A percentile compares a stretch with the other conserved stretches of the same genome.
Evolutionary conservation across 164 flowering plant species (phyloP).

Genomic region (Vitis riparia): DNA sequence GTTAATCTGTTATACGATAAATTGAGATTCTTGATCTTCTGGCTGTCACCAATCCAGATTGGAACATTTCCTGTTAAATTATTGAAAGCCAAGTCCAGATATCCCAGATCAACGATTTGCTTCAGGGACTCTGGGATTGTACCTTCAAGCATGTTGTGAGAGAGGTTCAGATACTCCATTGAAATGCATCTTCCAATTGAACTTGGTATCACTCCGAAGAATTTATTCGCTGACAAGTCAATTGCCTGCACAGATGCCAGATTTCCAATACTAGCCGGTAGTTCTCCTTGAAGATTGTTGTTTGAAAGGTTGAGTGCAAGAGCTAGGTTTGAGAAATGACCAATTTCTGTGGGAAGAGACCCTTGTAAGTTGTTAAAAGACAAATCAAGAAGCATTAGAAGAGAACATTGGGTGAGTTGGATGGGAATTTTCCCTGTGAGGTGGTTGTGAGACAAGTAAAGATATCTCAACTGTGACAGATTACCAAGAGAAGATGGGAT

Average conservation of each 20-base stretch:
- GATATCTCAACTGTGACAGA: not conserved
- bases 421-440: conserved; percentile 8
- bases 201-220: conserved; percentile 6
- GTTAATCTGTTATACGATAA: not conserved
- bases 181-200: not conserved
- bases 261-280: conserved; percentile 9
- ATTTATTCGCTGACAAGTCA: conserved; percentile 1
- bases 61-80: not conserved
- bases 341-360: not conserved
- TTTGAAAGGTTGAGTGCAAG: not conserved
- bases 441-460: conserved; percentile 3
- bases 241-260: not conserved
- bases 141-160: conserved; percentile 8
- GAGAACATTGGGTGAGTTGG: conserved; percentile 1
- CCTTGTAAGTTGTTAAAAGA: not conserved
- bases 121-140: conserved; percentile 8
- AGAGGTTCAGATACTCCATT: not conserved
- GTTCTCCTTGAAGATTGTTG: conserved; percentile 3
- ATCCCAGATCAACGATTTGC: not conserved
- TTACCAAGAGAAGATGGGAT: conserved; percentile 5
- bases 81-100: conserved; percentile 7
- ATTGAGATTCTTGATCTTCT: not conserved
- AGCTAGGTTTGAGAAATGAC: not conserved
- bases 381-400: conserved; percentile 4
- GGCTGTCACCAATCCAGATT: not conserved